Evolutionary conservation across 495 filamentous ascomycete species (phyloP).

Genomic region (Penicillium steckii): DNA sequence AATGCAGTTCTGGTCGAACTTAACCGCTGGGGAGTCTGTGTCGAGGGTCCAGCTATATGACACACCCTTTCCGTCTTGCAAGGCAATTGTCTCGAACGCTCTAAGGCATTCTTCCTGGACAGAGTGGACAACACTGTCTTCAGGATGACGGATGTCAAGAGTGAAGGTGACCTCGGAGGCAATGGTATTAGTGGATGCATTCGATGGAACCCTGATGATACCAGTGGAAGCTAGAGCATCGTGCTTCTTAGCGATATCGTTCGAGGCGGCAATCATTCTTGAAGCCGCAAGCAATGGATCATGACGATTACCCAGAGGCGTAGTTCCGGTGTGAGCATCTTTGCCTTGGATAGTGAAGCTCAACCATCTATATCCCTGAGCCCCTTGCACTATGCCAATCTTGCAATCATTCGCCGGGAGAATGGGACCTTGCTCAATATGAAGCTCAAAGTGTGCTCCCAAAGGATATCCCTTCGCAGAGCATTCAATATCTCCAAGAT

Average conservation of each 20-base stretch:
- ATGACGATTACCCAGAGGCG: constrained; percentile 48
- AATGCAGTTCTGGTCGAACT: constrained; percentile 65
- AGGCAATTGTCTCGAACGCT: constrained; percentile 51
- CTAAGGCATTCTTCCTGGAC: constrained; percentile 46
- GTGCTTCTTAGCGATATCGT: constrained; percentile 53
- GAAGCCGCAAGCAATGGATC: constrained; percentile 65
- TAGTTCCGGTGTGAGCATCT: constrained; percentile 74
- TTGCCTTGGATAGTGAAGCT: constrained; percentile 57
- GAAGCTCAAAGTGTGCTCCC: constrained; percentile 75
- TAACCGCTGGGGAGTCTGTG: constrained; percentile 58
- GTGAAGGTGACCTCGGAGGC: constrained; percentile 64
- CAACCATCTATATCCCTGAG: constrained; percentile 62
- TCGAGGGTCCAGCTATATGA: constrained; percentile 51
- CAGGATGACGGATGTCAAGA: constrained; percentile 64
- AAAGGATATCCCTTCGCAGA: constrained; percentile 34
- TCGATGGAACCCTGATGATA: constrained; percentile 56
- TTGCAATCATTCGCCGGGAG: constrained; percentile 55
- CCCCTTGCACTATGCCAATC: constrained; percentile 67
- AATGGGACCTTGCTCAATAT: constrained; percentile 77
- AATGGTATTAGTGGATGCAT: constrained; percentile 68
- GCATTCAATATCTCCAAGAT: constrained; percentile 51
- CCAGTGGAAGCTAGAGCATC: constrained; percentile 64
- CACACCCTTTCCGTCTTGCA: constrained; percentile 47
- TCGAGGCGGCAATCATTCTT: constrained; percentile 63
- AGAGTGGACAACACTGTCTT: constrained; percentile 52